Conservation (phyloP, 345 rosid genomes). For the Salix purpurea region DNA sequence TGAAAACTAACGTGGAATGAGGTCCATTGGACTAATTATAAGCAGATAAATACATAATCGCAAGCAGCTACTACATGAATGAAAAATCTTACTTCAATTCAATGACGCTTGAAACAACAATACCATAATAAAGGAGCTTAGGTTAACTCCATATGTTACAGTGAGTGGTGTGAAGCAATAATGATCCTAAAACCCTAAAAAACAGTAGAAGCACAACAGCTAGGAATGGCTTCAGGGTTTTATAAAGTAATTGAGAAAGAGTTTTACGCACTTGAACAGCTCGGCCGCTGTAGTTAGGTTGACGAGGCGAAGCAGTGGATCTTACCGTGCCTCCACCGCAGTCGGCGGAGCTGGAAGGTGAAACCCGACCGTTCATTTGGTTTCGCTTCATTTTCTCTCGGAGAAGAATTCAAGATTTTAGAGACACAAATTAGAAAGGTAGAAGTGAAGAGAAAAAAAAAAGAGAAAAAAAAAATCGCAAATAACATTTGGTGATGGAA, state of each 20-base stretch:
- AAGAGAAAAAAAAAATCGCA: no score
- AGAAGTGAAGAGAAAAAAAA: not conserved
- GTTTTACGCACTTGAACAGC: slow-evolving; percentile 41
- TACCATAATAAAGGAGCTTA: not conserved
- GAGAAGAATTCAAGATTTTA: not conserved
- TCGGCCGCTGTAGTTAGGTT: slow-evolving; percentile 37
- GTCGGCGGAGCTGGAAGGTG: slow-evolving; percentile 15
- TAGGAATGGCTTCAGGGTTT: slow-evolving; percentile 13
- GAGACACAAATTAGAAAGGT: not conserved
- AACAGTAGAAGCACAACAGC: not conserved
- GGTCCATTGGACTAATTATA: not conserved
- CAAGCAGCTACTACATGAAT: not conserved
- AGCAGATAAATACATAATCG: not conserved
- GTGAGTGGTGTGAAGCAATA: not conserved
- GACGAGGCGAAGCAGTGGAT: slow-evolving; percentile 18
- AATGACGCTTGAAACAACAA: not conserved
- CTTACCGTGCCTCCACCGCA: slow-evolving; percentile 15
- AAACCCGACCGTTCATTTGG: slow-evolving; percentile 24
- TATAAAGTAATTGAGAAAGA: not conserved
- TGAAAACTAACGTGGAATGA: not conserved
- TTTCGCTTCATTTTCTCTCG: slow-evolving; percentile 26
- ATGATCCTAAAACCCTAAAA: not conserved
- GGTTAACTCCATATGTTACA: not conserved
- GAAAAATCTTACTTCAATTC: not conserved
- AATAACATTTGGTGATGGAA: not conserved